phyloP scores from a whole-genome alignment of 345 rosid species.

The Raphanus raphanistrum region DNA sequence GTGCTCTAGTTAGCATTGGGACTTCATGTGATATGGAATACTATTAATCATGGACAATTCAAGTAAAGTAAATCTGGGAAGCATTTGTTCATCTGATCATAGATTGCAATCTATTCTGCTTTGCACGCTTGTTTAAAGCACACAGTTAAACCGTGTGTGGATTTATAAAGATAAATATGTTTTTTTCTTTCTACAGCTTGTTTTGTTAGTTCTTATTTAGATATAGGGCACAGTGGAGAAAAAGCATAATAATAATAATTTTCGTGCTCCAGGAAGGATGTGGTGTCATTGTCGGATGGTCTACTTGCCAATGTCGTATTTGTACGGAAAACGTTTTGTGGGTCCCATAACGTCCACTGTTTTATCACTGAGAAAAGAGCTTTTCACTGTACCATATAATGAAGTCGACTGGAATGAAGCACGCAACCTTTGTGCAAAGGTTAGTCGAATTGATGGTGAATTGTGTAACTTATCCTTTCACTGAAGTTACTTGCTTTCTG shows the following conservation, averaged over 20 bases:
- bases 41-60: neutral
- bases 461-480: neutral
- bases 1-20: neutral
- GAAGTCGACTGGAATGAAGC: conserved; percentile 87
- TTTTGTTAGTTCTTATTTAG: neutral
- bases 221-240: conserved; percentile 11
- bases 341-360: conserved; percentile 88
- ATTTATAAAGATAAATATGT: conserved; percentile 5
- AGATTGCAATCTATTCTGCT: conserved; percentile 8
- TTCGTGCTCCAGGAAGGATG: conserved; percentile 78
- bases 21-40: conserved; percentile 5
- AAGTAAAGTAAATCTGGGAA: conserved; percentile 1
- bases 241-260: neutral
- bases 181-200: conserved; percentile 6
- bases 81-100: conserved; percentile 8
- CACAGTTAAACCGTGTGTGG: neutral
- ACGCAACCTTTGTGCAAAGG: conserved; percentile 91
- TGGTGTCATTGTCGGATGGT: conserved; percentile 99
- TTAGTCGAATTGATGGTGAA: conserved; percentile 40
- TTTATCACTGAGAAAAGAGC: conserved; percentile 86
- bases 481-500: conserved; percentile 8
- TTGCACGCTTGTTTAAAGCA: conserved; percentile 8
- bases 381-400: conserved; percentile 75
- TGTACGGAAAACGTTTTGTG: conserved; percentile 92
- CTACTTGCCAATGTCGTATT: conserved; percentile 94